Base-by-base conservation (phyloP, 176 grass and related monocot species). In the Miscanthus lutarioriparius region DNA sequence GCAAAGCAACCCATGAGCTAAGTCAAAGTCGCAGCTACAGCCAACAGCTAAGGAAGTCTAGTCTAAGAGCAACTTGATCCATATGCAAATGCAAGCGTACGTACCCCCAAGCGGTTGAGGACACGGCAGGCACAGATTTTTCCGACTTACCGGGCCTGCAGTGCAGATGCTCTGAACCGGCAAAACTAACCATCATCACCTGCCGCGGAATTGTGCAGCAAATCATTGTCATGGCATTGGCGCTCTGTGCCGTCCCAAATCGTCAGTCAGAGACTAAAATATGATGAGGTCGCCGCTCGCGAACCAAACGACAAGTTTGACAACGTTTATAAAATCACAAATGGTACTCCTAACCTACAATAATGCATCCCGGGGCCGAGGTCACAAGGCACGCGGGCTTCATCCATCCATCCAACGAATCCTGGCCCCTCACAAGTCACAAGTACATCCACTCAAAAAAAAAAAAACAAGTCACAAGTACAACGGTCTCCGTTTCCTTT, bases 341-440 rank as follows among this genome's bases (percentile, higher is more conserved):
- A 11, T 61, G 56, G 22, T 58, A 61, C 22, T 54, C 35, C 48
- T 44, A 4, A 2, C 16, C 16, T 54, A 20, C 74, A 85, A 86
- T 79, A 49, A 86, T 72, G 22, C 30, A 37, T 4, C 36, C 44
- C 67, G 71, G 71, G 75, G 43, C 53, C 73, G 67, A 80, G 70
- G 70, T 87, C 70, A 81, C 59, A 28, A 8, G 40, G 85, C 78
- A 87, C 45, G 77, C 77, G 43, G n/a, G 47, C 33, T 64, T 25
- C 22, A 61, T 61, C 11, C 16, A 73, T 48, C 32, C 33, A 74
- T 38, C 12, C 16, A 65, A 80, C 69, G 49, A 65, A 74, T 13
- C 68, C 67, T 53, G 16, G 41, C 69, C 77, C 27, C 41, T 32
- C 25, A 20, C 13, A 45, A 45, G 44, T 14, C 36, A 45, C 44